Percentiles rank a stretch among this genome's conserved stretches.
Evolutionary conservation across 2,329 filamentous ascomycete species (phyloP).

Genomic region (Ophioceras dolichostomum): DNA sequence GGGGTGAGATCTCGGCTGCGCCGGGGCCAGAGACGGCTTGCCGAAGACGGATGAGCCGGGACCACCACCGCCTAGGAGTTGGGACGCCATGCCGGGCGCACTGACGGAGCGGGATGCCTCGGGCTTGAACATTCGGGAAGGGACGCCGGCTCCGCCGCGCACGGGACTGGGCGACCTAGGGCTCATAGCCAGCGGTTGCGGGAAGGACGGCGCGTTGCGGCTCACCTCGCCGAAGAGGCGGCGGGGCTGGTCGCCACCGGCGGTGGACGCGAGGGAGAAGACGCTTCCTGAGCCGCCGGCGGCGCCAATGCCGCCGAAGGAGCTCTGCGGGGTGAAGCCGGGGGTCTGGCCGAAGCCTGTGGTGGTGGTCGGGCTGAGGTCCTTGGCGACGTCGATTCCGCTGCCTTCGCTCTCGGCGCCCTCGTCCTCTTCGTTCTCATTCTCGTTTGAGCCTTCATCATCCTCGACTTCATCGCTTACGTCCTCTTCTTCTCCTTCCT

Average conservation of each 20-base stretch:
- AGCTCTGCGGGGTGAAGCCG: conserved; percentile 44
- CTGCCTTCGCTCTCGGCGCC: conserved; percentile 39
- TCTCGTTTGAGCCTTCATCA: conserved; percentile 23
- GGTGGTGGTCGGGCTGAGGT: conserved; percentile 41
- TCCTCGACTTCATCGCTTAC: conserved; percentile 23
- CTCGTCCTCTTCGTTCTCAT: conserved; percentile 33
- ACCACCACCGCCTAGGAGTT: conserved; percentile 30
- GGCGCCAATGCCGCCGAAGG: conserved; percentile 37
- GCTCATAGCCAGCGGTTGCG: conserved; percentile 40
- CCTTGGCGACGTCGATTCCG: conserved; percentile 52
- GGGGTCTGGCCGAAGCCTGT: conserved; percentile 31
- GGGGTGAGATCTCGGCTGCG: conserved; percentile 22
- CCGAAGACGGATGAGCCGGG: too few relatives aligned
- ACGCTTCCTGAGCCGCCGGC: conserved; percentile 29
- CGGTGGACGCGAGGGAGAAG: conserved; percentile 32
- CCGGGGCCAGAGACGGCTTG: too few relatives aligned
- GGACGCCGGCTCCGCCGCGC: conserved; percentile 39
- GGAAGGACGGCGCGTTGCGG: conserved; percentile 38
- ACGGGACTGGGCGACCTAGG: conserved; percentile 65
- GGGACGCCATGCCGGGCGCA: conserved; percentile 45
- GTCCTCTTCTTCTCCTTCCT: conserved; percentile 14
- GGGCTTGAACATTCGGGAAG: conserved; percentile 32
- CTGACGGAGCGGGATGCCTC: conserved; percentile 46
- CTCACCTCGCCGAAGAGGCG: conserved; percentile 41
- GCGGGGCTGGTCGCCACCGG: conserved; percentile 10